Conservation (phyloP, 129 eudicot species). For the Sambucus nigra region DNA sequence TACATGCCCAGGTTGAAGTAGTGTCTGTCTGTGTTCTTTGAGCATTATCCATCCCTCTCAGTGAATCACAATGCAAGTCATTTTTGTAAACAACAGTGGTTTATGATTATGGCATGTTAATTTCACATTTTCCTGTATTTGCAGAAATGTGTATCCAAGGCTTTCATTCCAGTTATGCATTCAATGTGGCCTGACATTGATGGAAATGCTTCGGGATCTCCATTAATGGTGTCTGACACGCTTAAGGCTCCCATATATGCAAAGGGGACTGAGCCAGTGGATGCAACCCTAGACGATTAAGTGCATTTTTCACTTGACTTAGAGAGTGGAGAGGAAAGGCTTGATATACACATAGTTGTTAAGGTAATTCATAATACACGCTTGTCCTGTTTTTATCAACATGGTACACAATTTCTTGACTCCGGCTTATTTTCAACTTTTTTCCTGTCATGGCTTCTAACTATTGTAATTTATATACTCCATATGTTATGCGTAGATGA, state of each 20-base stretch:
- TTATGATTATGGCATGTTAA: neutral
- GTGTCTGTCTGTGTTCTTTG: conserved; percentile 89
- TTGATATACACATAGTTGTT: conserved; percentile 72
- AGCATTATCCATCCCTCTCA: conserved; percentile 87
- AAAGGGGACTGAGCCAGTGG: conserved; percentile 32
- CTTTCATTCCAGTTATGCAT: conserved; percentile 68
- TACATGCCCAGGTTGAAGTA: conserved; percentile 60
- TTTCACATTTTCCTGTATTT: conserved; percentile 3
- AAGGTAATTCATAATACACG: too few species aligned
- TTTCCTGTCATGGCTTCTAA: too few species aligned
- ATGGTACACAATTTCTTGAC: too few species aligned
- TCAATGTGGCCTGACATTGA: conserved; percentile 94
- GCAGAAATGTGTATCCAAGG: conserved; percentile 77
- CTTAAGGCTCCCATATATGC: conserved; percentile 66
- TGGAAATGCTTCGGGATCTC: conserved; percentile 52
- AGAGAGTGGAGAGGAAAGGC: conserved; percentile 75
- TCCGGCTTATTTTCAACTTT: too few species aligned
- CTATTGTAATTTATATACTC: too few species aligned
- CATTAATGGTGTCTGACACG: conserved; percentile 52
- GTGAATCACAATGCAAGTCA: conserved; percentile 74
- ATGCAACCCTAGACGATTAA: conserved; percentile 15
- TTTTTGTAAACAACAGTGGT: neutral
- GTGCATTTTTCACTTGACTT: conserved; percentile 25
- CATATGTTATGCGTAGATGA: too few species aligned
- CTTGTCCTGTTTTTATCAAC: too few species aligned